These are phyloP conservation scores for Raffaelea ambrosiae DNA, from an alignment of 2,329 filamentous ascomycete genomes.

Conservation along the genomic window DNA sequence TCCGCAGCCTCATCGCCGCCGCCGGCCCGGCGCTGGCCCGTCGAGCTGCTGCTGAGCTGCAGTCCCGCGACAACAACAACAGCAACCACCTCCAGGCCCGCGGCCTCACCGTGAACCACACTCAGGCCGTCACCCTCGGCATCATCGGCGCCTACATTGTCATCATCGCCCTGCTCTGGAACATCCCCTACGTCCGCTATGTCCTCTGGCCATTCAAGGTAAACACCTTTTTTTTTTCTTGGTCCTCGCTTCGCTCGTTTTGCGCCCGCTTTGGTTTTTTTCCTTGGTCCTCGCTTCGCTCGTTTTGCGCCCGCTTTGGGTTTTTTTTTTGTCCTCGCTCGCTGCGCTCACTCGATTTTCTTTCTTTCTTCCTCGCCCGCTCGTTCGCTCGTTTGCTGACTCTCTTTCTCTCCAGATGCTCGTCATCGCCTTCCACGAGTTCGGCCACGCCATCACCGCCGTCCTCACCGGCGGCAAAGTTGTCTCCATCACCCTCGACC, in stretches of 20 bases:
- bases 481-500: slow-evolving; percentile 52
- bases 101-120: slow-evolving; percentile 50
- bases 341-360: too few species aligned
- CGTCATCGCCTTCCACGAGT: slow-evolving; percentile 75
- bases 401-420: slow-evolving; percentile 51
- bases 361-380: too few species aligned
- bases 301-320: too few species aligned
- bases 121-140: slow-evolving; percentile 62
- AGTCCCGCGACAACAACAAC: not conserved
- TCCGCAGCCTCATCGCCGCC: slow-evolving; percentile 8
- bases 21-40: slow-evolving; percentile 9
- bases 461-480: slow-evolving; percentile 65
- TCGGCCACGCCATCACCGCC: slow-evolving; percentile 66
- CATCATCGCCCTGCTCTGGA: slow-evolving; percentile 69
- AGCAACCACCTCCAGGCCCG: slow-evolving; percentile 1
- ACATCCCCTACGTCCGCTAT: slow-evolving; percentile 66
- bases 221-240: slow-evolving; percentile 10
- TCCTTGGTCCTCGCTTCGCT: too few species aligned
- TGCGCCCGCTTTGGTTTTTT: too few species aligned
- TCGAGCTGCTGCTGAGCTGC: slow-evolving; percentile 4
- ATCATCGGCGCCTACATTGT: slow-evolving; percentile 52
- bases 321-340: too few species aligned
- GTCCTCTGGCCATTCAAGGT: slow-evolving; percentile 77
- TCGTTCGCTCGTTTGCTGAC: too few species aligned
- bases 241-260: too few species aligned